Conservation (phyloP, 768 basidiomycete species). For the Mrakia hoshinonis region DNA sequence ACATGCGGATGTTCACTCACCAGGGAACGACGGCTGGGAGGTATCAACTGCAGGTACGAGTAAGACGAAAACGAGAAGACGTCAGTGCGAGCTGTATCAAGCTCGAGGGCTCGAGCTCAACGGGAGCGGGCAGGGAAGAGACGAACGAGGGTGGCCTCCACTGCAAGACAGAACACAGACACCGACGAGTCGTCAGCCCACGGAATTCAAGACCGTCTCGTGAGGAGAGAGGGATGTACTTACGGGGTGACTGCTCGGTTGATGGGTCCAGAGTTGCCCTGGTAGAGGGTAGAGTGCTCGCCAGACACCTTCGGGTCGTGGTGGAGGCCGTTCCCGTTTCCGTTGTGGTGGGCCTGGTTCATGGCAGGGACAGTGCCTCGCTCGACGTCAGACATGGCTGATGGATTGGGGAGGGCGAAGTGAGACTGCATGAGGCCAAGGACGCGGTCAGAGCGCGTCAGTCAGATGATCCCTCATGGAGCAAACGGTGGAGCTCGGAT, state of each 20-base stretch:
- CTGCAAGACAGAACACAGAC: neutral
- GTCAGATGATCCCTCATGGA: no score
- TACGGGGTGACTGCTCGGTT: slow-evolving; percentile 25
- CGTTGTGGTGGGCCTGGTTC: neutral
- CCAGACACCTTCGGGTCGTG: neutral
- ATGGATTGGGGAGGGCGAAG: neutral
- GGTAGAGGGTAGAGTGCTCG: no score
- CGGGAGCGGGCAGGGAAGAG: neutral
- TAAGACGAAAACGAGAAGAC: neutral
- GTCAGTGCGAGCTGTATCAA: neutral
- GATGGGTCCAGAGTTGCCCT: neutral
- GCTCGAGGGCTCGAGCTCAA: neutral
- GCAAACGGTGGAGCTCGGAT: no score
- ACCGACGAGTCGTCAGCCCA: neutral
- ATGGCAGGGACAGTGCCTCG: neutral
- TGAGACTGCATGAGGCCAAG: no score
- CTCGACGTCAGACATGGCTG: neutral
- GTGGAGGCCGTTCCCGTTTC: neutral
- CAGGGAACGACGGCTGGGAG: slow-evolving; percentile 23
- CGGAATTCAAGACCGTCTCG: no score
- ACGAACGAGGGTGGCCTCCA: slow-evolving; percentile 24
- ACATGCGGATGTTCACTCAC: neutral
- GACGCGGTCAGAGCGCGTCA: no score
- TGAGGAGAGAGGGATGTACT: neutral
- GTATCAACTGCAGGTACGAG: slow-evolving; percentile 8